Conservation (phyloP, 2,329 filamentous ascomycete species). For the Cladosporium halotolerans region DNA sequence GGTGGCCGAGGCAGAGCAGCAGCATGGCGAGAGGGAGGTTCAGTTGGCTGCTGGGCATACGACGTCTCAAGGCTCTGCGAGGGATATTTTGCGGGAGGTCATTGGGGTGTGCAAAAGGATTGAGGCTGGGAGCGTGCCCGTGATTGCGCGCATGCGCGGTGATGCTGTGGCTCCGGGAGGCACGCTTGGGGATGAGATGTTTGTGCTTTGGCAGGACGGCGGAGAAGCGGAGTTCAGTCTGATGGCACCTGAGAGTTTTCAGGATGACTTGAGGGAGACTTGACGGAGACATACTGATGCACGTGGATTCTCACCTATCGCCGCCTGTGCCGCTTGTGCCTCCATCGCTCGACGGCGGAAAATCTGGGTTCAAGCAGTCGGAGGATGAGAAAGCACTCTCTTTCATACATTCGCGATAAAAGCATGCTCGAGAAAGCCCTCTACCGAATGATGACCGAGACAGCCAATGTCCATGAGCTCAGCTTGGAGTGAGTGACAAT, state of each 20-base stretch:
- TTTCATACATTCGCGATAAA: no score
- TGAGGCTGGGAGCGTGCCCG: neutral
- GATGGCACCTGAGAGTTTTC: neutral
- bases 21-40: neutral
- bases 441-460: no score
- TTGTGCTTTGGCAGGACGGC: neutral
- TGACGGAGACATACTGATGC: no score
- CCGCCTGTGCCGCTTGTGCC: no score
- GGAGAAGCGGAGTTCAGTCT: neutral
- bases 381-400: no score
- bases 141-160: neutral
- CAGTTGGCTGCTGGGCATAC: constrained; percentile 1
- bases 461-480: no score
- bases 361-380: no score
- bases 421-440: no score
- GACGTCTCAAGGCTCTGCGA: neutral
- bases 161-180: neutral
- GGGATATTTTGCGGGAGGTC: neutral
- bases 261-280: neutral
- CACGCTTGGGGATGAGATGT: constrained; percentile 1
- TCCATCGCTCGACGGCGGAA: no score
- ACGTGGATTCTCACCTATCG: no score
- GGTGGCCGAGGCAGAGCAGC: no score
- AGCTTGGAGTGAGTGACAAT: no score
- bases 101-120: neutral